phyloP scores from a whole-genome alignment of 1,284 basidiomycete species.

The Malassezia psittaci region DNA sequence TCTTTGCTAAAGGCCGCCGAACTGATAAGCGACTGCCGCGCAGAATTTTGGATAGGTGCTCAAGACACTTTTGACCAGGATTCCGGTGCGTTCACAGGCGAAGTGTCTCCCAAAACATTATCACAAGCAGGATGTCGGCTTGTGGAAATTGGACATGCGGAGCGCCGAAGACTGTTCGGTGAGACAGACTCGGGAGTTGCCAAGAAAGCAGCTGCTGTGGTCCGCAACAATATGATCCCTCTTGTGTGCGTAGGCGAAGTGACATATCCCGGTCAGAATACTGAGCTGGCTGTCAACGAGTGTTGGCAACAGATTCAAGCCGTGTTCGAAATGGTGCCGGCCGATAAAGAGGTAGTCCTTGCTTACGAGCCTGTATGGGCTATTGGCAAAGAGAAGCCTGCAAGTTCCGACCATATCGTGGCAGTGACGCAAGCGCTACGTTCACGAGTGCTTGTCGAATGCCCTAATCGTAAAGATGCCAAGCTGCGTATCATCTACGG shows the following conservation, averaged over 20 bases:
- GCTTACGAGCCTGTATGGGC: constrained; percentile 45
- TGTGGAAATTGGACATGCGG: constrained; percentile 42
- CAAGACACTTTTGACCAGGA: constrained; percentile 34
- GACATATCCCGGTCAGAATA: constrained; percentile 17
- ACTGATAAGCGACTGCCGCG: constrained; percentile 11
- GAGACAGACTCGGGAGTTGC: constrained; percentile 36
- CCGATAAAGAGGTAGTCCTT: constrained; percentile 23
- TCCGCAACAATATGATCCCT: constrained; percentile 26
- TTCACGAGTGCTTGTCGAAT: constrained; percentile 12
- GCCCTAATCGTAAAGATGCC: constrained; percentile 15
- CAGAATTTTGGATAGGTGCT: constrained; percentile 26
- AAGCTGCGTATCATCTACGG: constrained; percentile 35
- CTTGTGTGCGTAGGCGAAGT: constrained; percentile 41
- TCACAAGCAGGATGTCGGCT: constrained; percentile 30
- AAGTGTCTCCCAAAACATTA: constrained; percentile 34
- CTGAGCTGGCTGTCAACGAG: constrained; percentile 25
- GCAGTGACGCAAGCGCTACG: constrained; percentile 34
- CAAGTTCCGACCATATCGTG: constrained; percentile 34
- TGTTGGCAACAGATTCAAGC: constrained; percentile 34
- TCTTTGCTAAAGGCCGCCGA: constrained; percentile 20
- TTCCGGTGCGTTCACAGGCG: constrained; percentile 34
- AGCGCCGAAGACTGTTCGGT: constrained; percentile 29
- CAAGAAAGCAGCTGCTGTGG: constrained; percentile 26
- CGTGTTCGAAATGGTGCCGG: constrained; percentile 20
- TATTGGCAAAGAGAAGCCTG: constrained; percentile 33